Evolutionary conservation across 306 rosid species (phyloP), one percentile per base, ranked within the genome.

Genomic region (Lagenaria siceraria): DNA sequence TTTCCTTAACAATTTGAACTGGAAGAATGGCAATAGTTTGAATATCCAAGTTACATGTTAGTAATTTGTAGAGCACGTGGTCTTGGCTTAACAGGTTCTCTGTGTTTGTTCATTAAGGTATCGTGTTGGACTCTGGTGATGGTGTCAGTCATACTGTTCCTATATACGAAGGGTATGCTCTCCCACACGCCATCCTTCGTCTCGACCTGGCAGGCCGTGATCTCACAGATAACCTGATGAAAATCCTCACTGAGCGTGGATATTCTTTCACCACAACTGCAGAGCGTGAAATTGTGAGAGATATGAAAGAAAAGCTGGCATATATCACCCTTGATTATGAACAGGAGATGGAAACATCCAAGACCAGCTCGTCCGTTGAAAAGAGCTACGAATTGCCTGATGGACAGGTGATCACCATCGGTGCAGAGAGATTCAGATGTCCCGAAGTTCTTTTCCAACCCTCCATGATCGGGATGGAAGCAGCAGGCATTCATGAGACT

Each of bases 111-210:
- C 13, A n/a, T 84, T 56, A 78, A 95, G 98, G 98, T 86, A 95
- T 95, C 85, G 98, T 95, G 85, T 60, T 95, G 71, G 98, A 95
- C 84, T 92, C 98, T 77, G 98, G 98, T 86, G 98, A 95, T 83
- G 98, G 98, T 88, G 98, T 95, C 82, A 95, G 98, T 79, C 98
- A 95, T 81, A 95, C 98, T 18, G 98, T 95, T 65, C 98, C 98
- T 51, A 95, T 95, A 71, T 95, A 95, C 0, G 98, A 95, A 88
- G 98, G 98, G 46, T 95, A 92, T 84, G 98, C 98, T 52, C 97
- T 95, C 40, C 98, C 98, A 62, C 98, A 95, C 70, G 98, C 98
- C 83, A 95, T 95, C 88, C 98, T 95, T 82, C 97, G 98, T 84
- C 98, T 95, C 63, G 97, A 95, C 79, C 83, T 95, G 43, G 98